Evolutionary conservation across 345 rosid species (phyloP).

Genomic region (Brassica juncea): DNA sequence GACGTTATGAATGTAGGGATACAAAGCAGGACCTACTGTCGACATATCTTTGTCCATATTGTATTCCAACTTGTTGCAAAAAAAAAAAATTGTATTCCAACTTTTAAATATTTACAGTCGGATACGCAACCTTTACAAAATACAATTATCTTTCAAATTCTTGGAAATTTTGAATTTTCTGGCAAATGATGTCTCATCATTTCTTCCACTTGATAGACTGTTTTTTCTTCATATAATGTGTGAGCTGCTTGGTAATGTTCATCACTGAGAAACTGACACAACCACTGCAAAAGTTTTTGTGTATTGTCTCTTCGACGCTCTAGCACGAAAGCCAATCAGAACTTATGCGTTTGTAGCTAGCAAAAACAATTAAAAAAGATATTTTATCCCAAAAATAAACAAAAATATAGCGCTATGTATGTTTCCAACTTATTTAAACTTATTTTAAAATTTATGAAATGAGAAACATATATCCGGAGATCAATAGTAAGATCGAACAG

Average conservation of each 20-base stretch:
- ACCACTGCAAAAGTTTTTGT: constrained; percentile 4
- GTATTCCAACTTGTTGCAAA: constrained; percentile 1
- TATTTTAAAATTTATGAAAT: not conserved
- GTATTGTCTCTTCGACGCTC: constrained; percentile 15
- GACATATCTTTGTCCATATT: constrained; percentile 16
- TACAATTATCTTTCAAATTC: not conserved
- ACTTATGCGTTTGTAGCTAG: not conserved
- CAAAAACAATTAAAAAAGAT: not conserved
- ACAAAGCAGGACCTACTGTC: constrained; percentile 6
- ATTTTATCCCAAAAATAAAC: not conserved
- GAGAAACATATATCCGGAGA: not conserved
- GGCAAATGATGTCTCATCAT: not conserved
- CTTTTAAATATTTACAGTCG: not conserved
- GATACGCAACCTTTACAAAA: not conserved
- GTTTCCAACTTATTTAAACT: not conserved
- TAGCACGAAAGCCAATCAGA: constrained; percentile 7
- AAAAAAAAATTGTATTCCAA: too few relatives aligned
- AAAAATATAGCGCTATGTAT: not conserved
- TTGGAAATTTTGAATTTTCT: not conserved
- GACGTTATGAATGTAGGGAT: constrained; percentile 10
- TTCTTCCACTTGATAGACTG: not conserved
- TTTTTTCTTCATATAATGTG: not conserved
- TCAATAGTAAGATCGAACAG: not conserved
- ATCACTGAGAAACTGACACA: constrained; percentile 20
- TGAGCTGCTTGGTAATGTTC: not conserved